Conservation (phyloP, 139 green algal genomes). For the Gonium pectorale region DNA sequence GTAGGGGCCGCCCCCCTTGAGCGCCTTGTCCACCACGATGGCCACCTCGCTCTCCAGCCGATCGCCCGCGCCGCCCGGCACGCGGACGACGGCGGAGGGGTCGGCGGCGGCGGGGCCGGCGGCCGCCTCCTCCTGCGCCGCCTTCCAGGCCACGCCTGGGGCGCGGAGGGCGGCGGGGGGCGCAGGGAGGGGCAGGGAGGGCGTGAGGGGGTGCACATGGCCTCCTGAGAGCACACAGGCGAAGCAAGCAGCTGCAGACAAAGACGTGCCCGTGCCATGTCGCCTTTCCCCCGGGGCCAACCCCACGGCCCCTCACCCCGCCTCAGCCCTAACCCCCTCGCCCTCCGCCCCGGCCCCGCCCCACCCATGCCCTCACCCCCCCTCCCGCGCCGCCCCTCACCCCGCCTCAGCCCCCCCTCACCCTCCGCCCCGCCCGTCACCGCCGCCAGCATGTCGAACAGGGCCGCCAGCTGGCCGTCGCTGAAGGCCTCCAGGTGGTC, state of each 20-base stretch:
- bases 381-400: no score
- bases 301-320: neutral
- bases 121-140: neutral
- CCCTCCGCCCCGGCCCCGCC: neutral
- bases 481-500: slow-evolving; percentile 63
- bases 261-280: no score
- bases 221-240: no score
- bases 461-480: slow-evolving; percentile 47
- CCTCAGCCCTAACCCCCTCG: neutral
- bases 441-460: slow-evolving; percentile 56
- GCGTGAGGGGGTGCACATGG: neutral
- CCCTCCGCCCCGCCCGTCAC: slow-evolving; percentile 36
- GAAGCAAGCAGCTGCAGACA: no score
- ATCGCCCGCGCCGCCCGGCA: neutral
- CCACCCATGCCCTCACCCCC: no score
- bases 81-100: neutral
- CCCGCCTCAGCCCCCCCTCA: neutral
- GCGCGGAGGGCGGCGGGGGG: neutral
- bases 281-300: no score
- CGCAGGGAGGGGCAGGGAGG: neutral
- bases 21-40: slow-evolving; percentile 57
- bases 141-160: slow-evolving; percentile 31
- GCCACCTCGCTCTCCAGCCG: slow-evolving; percentile 55
- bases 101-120: neutral
- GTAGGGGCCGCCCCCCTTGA: slow-evolving; percentile 43